A percentile compares a stretch with the other conserved stretches of the same genome.
These are phyloP conservation scores for Teunomyces lycoperdinae DNA, from an alignment of 805 yeast genomes.

Conservation along the genomic window DNA sequence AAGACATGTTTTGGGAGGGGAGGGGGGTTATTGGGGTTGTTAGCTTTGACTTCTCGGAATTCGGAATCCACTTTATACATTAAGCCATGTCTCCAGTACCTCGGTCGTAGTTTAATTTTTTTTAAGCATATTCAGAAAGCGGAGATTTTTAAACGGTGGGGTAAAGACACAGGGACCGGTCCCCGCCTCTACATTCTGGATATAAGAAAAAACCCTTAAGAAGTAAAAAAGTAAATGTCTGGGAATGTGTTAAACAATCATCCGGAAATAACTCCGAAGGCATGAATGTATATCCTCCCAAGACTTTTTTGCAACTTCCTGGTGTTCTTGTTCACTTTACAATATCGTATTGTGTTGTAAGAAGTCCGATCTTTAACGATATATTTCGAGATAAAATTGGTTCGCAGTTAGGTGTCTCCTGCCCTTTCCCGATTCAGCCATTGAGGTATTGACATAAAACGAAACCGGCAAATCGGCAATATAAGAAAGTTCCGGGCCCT, in stretches of 20 bases:
- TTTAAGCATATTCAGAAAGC: not conserved
- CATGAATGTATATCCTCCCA: too few relatives aligned
- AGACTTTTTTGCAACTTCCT: too few relatives aligned
- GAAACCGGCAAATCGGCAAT: not conserved
- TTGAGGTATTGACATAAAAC: not conserved
- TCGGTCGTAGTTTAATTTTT: not conserved
- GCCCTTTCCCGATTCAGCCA: not conserved
- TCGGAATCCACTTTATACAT: not conserved
- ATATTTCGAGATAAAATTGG: not conserved
- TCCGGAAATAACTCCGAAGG: too few relatives aligned
- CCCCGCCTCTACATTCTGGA: not conserved
- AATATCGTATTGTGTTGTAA: too few relatives aligned
- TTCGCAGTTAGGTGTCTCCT: not conserved
- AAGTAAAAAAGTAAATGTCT: too few relatives aligned
- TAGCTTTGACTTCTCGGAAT: not conserved
- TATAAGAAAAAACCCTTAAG: not conserved
- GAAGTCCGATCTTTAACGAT: too few relatives aligned
- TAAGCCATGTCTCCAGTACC: not conserved
- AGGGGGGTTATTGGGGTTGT: not conserved
- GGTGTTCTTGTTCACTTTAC: too few relatives aligned
- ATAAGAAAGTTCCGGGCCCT: not conserved
- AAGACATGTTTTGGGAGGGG: constrained; percentile 3
- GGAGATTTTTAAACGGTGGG: not conserved
- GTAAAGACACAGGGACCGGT: not conserved
- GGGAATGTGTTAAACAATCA: too few relatives aligned